Conservation (phyloP, 768 basidiomycete species). For the Russula sp. region DNA sequence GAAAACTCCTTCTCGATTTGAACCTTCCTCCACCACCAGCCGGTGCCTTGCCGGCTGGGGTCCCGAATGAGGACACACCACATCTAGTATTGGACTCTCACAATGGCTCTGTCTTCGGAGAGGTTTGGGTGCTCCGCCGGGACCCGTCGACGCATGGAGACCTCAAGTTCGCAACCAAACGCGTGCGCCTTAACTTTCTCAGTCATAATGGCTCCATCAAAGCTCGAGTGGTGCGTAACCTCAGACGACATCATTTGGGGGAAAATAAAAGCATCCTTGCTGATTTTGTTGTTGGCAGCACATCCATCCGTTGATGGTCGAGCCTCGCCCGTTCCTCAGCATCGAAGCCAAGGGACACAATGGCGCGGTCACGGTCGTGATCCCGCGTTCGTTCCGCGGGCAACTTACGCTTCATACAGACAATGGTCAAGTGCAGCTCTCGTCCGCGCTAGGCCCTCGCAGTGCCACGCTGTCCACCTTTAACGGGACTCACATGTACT, state of each 20-base stretch:
- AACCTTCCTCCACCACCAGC: constrained; percentile 2
- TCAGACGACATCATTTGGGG: background rate
- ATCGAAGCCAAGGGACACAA: constrained; percentile 7
- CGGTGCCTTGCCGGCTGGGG: background rate
- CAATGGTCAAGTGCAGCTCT: constrained; percentile 9
- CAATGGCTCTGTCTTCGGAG: constrained; percentile 4
- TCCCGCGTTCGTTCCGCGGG: constrained; percentile 20
- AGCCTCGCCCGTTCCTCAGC: constrained; percentile 17
- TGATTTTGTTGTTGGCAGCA: background rate
- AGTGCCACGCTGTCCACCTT: constrained; percentile 2
- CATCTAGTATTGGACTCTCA: constrained; percentile 5
- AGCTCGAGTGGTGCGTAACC: constrained; percentile 3
- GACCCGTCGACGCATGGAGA: background rate
- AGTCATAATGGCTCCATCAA: constrained; percentile 8
- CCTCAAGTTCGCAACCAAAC: background rate
- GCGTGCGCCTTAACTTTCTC: background rate
- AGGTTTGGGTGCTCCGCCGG: constrained; percentile 8
- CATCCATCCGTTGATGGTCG: constrained; percentile 1
- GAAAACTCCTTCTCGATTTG: constrained; percentile 8
- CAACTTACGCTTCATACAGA: constrained; percentile 14
- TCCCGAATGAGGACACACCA: background rate
- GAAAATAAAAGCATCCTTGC: background rate
- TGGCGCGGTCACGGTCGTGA: background rate
- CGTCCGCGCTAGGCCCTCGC: background rate
- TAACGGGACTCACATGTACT: constrained; percentile 13